Conservation (phyloP, 78 protist species). For the Bodo saltans region DNA sequence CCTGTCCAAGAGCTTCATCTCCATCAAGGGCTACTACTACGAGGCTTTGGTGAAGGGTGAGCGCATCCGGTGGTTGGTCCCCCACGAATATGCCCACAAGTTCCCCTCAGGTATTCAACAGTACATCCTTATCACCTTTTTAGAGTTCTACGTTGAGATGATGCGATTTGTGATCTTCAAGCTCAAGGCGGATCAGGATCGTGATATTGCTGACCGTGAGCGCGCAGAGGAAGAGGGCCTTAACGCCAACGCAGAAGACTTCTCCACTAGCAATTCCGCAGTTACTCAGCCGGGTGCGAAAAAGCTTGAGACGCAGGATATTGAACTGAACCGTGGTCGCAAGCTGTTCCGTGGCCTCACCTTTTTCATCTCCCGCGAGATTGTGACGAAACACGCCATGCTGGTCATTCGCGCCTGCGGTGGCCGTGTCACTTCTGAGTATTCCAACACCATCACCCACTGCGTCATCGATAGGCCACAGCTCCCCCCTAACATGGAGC, state of each 20-base stretch:
- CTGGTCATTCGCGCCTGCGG: constrained; percentile 65
- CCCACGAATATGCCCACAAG: constrained; percentile 66
- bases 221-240: constrained; percentile 23
- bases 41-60: constrained; percentile 81
- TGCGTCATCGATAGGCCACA: constrained; percentile 28
- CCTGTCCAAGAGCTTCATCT: constrained; percentile 76
- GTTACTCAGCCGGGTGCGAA: neutral
- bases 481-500: neutral
- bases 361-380: constrained; percentile 63
- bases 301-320: neutral
- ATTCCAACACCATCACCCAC: constrained; percentile 9
- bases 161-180: constrained; percentile 76
- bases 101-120: constrained; percentile 58
- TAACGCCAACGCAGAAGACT: neutral
- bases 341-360: constrained; percentile 23
- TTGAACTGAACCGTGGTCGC: neutral
- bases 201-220: constrained; percentile 34
- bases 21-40: constrained; percentile 91
- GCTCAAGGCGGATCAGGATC: constrained; percentile 28
- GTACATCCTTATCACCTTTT: constrained; percentile 79
- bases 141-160: constrained; percentile 74
- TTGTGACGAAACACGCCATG: constrained; percentile 52
- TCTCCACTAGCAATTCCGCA: neutral
- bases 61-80: constrained; percentile 86
- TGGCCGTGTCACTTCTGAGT: constrained; percentile 37